These are phyloP conservation scores for Citrus mangshanensis DNA, from an alignment of 345 rosid genomes.

Conservation along the genomic window DNA sequence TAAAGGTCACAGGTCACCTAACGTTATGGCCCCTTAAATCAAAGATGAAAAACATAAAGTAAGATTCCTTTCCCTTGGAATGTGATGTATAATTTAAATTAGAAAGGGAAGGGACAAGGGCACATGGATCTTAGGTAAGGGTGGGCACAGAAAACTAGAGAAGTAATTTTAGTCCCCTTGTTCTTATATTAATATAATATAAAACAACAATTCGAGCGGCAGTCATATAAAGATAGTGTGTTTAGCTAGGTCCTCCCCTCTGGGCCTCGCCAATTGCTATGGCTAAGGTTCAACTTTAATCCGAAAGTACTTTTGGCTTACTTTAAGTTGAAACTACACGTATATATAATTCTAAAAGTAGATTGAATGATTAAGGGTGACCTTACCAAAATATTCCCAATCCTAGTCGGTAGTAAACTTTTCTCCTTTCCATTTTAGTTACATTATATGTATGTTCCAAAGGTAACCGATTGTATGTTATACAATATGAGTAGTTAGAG, in stretches of 20 bases:
- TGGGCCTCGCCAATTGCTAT: no score
- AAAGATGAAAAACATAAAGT: slow-evolving; percentile 16
- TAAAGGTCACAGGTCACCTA: slow-evolving; percentile 26
- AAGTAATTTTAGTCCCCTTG: not conserved
- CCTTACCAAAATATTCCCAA: slow-evolving; percentile 7
- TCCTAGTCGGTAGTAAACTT: not conserved
- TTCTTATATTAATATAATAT: not conserved
- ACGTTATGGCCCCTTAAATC: slow-evolving; percentile 9
- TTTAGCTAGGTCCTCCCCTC: not conserved
- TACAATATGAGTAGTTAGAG: no score
- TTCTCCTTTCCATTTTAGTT: not conserved
- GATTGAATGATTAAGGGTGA: slow-evolving; percentile 23
- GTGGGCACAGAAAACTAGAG: slow-evolving; percentile 44
- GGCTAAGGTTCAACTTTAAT: slow-evolving; percentile 16
- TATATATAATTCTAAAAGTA: slow-evolving; percentile 20
- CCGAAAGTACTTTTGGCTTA: slow-evolving; percentile 16
- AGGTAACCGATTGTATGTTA: no score
- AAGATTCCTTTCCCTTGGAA: slow-evolving; percentile 37
- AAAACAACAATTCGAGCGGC: slow-evolving; percentile 3
- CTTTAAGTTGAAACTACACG: slow-evolving; percentile 15
- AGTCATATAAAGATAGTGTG: not conserved
- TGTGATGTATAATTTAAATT: not conserved
- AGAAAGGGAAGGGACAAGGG: slow-evolving; percentile 20
- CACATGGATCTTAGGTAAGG: slow-evolving; percentile 34
- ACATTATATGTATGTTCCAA: not conserved